These are phyloP conservation scores for Cnidoscolus chayamansa DNA, from an alignment of 441 rosid species.

Conservation along the genomic window DNA sequence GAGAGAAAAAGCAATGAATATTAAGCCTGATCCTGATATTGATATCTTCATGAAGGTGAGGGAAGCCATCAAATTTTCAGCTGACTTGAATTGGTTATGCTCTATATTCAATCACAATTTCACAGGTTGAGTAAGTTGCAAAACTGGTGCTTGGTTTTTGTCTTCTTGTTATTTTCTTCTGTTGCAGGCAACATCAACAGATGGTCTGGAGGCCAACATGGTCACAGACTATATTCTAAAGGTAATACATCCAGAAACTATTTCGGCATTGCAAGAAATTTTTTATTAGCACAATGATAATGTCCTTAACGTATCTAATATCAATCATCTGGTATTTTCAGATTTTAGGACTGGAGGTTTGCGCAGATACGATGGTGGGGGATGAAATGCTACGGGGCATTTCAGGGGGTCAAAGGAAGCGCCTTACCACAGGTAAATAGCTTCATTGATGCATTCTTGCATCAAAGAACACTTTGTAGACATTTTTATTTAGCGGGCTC, in stretches of 20 bases:
- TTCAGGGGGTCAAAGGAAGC: constrained; percentile 83
- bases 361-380: constrained; percentile 76
- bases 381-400: constrained; percentile 78
- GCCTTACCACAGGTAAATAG: constrained; percentile 68
- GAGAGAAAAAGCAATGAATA: constrained; percentile 20
- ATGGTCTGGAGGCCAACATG: constrained; percentile 55
- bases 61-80: not conserved
- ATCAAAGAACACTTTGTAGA: too few relatives aligned
- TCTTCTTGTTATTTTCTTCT: not conserved
- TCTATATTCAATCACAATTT: too few relatives aligned
- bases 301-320: not conserved
- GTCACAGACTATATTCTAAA: constrained; percentile 64
- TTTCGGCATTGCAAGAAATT: not conserved
- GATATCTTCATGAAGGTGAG: constrained; percentile 27
- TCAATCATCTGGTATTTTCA: constrained; percentile 18
- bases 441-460: not conserved
- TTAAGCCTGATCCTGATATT: constrained; percentile 20
- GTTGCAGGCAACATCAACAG: constrained; percentile 46
- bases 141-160: not conserved
- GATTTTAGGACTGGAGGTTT: constrained; percentile 71
- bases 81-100: too few relatives aligned
- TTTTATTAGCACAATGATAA: not conserved
- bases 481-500: not conserved
- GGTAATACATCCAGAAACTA: constrained; percentile 8
- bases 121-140: not conserved